Base-by-base conservation (phyloP, 2,329 filamentous ascomycete genomes). In the Clarireedia monteithiana region DNA sequence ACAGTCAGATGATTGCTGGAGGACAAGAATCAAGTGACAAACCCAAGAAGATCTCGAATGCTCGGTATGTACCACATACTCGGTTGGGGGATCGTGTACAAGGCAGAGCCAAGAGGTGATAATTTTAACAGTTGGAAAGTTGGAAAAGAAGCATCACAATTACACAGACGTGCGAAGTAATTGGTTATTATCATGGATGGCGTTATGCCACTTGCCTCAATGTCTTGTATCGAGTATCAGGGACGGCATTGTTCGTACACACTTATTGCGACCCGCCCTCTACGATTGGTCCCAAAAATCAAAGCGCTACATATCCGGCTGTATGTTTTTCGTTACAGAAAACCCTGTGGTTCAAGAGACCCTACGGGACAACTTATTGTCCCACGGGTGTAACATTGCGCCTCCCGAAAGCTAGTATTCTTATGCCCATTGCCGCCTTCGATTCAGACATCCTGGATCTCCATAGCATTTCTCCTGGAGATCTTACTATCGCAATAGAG, bases 71-170 rank as follows among this genome's bases (percentile, higher is more conserved):
- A 17, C 36, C 59, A 6, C 49, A 61, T 55, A 14, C 44, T 48
- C 47, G 48, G 12, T n/a, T 9, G 15, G 38, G 36, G 36, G 57
- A 55, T 44, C 62, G 61, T 45, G 40, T 58, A 40, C 60, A 59
- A 48, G 58, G 57, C 5, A 63, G 62, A 46, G 27, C 46, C 6
- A 62, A 58, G 51, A 66, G 60, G 58, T 62, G 58, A 58, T 0
- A 6, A 36, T 15, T 10, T 26, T 3, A 23, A 27, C 15, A 55
- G 26, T 44, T 50, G 23, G 38, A 55, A 55, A 55, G 40, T 51
- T 53, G 30, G 42, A 15, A 40, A 38, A 38, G 36, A 9, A 6
- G 4, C 27, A 53, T 48, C 6, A 48, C n/a, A 48, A 27, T 23
- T 27, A 34, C 23, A 6, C 49, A 48, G 20, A n/a, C 26, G 34